Evolutionary conservation across 106 monocot species (phyloP).

Genomic region (Dioscorea dumetorum): DNA sequence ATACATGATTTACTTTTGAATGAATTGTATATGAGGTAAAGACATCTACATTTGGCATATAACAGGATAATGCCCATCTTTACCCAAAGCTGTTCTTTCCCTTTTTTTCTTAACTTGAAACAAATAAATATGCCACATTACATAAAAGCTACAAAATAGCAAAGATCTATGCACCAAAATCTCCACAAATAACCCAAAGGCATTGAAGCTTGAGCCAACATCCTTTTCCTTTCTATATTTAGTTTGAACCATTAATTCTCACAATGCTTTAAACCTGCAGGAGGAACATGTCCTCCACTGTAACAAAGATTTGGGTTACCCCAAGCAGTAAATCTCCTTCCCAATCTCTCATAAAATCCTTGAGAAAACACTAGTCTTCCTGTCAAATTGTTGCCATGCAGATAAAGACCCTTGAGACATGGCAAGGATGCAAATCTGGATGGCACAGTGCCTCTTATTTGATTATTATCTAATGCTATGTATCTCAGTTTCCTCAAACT

Average conservation of each 20-base stretch:
- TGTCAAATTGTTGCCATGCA: slow-evolving; percentile 61
- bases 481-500: slow-evolving; percentile 40
- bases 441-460: slow-evolving; percentile 38
- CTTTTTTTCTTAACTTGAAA: no score
- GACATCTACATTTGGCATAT: no score
- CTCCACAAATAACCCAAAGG: no score
- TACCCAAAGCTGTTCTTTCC: no score
- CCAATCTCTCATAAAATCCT: slow-evolving; percentile 57
- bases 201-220: no score
- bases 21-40: no score
- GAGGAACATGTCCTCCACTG: slow-evolving; percentile 34
- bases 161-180: no score
- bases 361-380: slow-evolving; percentile 49
- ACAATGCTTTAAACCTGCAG: slow-evolving; percentile 57
- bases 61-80: no score
- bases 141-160: no score
- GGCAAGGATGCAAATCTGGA: slow-evolving; percentile 35
- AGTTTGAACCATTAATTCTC: slow-evolving; percentile 5
- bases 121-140: no score
- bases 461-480: slow-evolving; percentile 63
- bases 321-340: slow-evolving; percentile 81
- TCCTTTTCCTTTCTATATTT: background rate
- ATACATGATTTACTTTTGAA: no score
- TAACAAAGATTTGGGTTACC: slow-evolving; percentile 72
- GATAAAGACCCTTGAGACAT: slow-evolving; percentile 34